Evolutionary conservation across 306 rosid species (phyloP).

Genomic region (Acmispon strigosus): DNA sequence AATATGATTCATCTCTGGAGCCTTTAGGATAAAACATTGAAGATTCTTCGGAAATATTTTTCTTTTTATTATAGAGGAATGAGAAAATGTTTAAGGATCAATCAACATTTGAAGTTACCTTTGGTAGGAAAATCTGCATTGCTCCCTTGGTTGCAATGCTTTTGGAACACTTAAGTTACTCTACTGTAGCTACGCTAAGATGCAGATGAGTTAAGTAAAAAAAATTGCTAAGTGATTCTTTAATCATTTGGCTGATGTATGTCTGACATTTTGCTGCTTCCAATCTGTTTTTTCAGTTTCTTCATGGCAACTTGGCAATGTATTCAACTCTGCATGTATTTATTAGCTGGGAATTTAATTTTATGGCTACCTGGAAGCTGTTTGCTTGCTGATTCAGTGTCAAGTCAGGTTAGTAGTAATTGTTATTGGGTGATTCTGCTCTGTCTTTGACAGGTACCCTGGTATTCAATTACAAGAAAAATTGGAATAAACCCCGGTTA

Average conservation of each 20-base stretch:
- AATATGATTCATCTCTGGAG: too few relatives aligned
- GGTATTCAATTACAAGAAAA: not conserved
- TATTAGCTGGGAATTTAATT: constrained; percentile 31
- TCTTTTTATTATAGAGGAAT: too few relatives aligned
- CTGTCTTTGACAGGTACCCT: not conserved
- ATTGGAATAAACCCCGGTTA: not conserved
- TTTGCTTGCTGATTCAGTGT: constrained; percentile 27
- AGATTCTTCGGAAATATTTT: too few relatives aligned
- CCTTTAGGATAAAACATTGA: too few relatives aligned
- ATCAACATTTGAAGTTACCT: too few relatives aligned
- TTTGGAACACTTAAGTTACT: too few relatives aligned
- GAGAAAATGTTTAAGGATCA: too few relatives aligned
- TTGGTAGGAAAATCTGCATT: too few relatives aligned
- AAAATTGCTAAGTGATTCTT: too few relatives aligned
- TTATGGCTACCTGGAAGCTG: constrained; percentile 30
- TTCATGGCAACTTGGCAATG: constrained; percentile 25
- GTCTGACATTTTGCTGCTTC: not conserved
- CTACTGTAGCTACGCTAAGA: too few relatives aligned
- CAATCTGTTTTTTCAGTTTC: constrained; percentile 23
- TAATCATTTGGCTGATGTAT: not conserved
- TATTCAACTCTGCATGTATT: constrained; percentile 15
- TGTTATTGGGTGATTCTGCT: not conserved
- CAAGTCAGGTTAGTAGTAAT: constrained; percentile 46
- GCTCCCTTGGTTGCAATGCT: too few relatives aligned
- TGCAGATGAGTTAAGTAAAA: too few relatives aligned